Conservation (phyloP, 2,329 filamentous ascomycete species). For the Exophiala dermatitidis region DNA sequence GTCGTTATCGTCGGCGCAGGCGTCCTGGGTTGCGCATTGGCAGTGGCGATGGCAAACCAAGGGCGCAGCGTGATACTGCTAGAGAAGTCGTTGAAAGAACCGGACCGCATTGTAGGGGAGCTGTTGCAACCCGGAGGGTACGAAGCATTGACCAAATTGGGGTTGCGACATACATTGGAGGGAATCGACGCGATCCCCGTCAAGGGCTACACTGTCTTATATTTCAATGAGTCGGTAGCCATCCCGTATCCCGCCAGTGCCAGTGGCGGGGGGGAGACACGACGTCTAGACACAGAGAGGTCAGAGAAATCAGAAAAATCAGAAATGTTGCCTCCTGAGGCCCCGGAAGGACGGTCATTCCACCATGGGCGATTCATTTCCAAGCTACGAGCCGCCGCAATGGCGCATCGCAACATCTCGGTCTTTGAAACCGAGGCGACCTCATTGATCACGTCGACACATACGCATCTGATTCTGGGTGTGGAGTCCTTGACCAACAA, state of each 20-base stretch:
- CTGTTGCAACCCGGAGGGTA: constrained; percentile 89
- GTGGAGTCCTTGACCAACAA: constrained; percentile 66
- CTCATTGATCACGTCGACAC: constrained; percentile 62
- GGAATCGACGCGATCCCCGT: constrained; percentile 79
- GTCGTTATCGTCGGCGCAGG: constrained; percentile 90
- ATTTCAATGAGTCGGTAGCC: constrained; percentile 62
- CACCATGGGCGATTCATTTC: constrained; percentile 92
- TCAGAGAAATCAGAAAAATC: constrained; percentile 43
- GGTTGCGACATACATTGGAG: constrained; percentile 73
- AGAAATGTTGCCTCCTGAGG: constrained; percentile 21
- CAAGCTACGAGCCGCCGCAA: constrained; percentile 68
- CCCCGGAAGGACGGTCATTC: constrained; percentile 63
- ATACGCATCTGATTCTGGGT: constrained; percentile 67
- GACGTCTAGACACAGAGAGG: constrained; percentile 13
- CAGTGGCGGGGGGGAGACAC: constrained; percentile 3
- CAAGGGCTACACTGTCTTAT: constrained; percentile 81
- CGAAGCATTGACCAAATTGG: constrained; percentile 69
- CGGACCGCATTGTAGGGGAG: constrained; percentile 93
- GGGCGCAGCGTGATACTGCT: constrained; percentile 84
- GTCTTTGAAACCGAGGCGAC: constrained; percentile 84
- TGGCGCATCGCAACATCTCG: constrained; percentile 72
- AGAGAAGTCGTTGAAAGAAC: constrained; percentile 82
- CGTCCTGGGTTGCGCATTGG: constrained; percentile 78
- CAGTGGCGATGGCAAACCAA: constrained; percentile 77
- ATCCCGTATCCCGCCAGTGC: constrained; percentile 70